phyloP scores from a whole-genome alignment of 2,329 filamentous ascomycete genomes.

The Diplodia intermedia region DNA sequence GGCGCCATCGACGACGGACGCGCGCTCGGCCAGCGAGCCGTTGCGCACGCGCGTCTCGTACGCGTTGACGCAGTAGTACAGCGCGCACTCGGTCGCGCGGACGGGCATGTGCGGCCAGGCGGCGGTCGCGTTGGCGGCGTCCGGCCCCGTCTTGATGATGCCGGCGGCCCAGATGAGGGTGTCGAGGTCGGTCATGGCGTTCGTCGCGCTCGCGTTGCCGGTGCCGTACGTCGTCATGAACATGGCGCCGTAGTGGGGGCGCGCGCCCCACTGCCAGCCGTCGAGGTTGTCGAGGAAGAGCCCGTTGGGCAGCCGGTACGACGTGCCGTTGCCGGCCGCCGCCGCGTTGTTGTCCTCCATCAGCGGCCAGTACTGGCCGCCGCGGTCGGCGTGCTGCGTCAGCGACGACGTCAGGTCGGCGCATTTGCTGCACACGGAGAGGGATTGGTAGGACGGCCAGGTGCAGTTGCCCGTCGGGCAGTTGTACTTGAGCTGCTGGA shows the following conservation, averaged over 20 bases:
- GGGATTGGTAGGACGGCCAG: constrained; percentile 19
- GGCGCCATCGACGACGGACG: not conserved
- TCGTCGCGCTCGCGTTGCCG: constrained; percentile 1
- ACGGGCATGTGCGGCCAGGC: constrained; percentile 28
- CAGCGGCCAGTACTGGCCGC: not conserved
- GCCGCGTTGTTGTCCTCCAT: not conserved
- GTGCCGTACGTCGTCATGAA: constrained; percentile 31
- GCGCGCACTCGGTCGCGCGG: constrained; percentile 32
- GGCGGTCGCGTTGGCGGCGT: not conserved
- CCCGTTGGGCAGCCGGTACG: constrained; percentile 30
- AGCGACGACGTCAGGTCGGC: not conserved
- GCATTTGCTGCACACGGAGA: constrained; percentile 32
- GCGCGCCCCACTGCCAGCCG: not conserved
- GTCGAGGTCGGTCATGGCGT: constrained; percentile 20
- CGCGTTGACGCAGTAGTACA: constrained; percentile 35
- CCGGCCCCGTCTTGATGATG: not conserved
- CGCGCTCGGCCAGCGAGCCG: constrained; percentile 2
- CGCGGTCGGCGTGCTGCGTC: not conserved
- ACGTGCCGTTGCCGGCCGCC: not conserved
- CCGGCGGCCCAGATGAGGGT: constrained; percentile 31
- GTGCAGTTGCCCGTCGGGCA: constrained; percentile 34
- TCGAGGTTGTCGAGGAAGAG: constrained; percentile 33
- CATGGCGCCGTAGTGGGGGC: not conserved
- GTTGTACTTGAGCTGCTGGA: constrained; percentile 20
- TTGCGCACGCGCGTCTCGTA: constrained; percentile 30